Percentiles rank a stretch among this genome's conserved stretches.
phyloP scores from a whole-genome alignment of 345 rosid species.

The Hirschfeldia incana region DNA sequence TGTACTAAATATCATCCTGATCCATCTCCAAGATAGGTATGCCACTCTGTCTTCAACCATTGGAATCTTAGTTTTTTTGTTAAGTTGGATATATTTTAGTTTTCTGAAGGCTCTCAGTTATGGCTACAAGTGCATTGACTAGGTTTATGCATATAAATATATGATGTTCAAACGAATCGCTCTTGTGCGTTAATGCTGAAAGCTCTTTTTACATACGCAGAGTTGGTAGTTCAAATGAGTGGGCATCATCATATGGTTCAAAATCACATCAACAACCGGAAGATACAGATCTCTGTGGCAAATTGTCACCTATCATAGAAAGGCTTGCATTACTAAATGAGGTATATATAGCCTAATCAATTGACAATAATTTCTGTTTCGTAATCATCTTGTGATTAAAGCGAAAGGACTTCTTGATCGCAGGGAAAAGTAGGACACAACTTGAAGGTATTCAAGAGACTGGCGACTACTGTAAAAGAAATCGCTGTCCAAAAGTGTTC shows the following conservation, averaged over 20 bases:
- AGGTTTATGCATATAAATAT: constrained; percentile 1
- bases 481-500: constrained; percentile 53
- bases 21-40: constrained; percentile 88
- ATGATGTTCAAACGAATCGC: not conserved
- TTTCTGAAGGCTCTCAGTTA: not conserved
- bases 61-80: constrained; percentile 1
- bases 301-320: constrained; percentile 68
- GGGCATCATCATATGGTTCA: constrained; percentile 45
- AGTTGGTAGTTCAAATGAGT: constrained; percentile 42
- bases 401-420: not conserved
- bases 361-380: not conserved
- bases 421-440: constrained; percentile 81
- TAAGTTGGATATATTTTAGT: not conserved
- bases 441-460: constrained; percentile 77
- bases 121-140: not conserved
- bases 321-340: constrained; percentile 77
- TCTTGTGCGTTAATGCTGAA: not conserved
- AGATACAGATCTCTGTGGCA: constrained; percentile 52
- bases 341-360: constrained; percentile 39
- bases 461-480: constrained; percentile 78
- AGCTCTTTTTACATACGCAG: constrained; percentile 43
- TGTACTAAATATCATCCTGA: constrained; percentile 64
- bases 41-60: constrained; percentile 5
- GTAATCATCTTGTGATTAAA: constrained; percentile 13
- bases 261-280: constrained; percentile 50